Conservation (phyloP, 2,329 filamentous ascomycete species). For the Exophiala bonariae region DNA sequence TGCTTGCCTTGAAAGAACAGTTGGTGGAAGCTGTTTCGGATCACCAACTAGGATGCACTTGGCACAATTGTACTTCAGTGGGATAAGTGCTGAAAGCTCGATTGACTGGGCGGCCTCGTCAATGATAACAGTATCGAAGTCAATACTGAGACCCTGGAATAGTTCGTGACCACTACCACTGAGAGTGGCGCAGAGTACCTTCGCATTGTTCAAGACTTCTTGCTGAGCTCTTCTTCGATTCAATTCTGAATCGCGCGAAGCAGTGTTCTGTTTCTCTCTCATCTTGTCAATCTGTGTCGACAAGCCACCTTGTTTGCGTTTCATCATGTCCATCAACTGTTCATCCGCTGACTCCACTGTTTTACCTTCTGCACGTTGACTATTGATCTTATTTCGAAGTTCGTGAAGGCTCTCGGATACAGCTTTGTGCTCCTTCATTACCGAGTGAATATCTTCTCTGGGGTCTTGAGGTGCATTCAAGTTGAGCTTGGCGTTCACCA, state of each 20-base stretch:
- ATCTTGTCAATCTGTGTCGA: slow-evolving; percentile 82
- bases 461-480: slow-evolving; percentile 43
- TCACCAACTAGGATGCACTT: slow-evolving; percentile 98
- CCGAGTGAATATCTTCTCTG: slow-evolving; percentile 57
- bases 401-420: slow-evolving; percentile 66
- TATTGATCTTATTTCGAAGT: slow-evolving; percentile 70
- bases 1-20: slow-evolving; percentile 90
- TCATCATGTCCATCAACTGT: slow-evolving; percentile 74
- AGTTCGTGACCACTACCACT: slow-evolving; percentile 97
- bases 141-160: slow-evolving; percentile 89
- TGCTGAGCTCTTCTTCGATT: slow-evolving; percentile 82
- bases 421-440: slow-evolving; percentile 68
- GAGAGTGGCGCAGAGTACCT: slow-evolving; percentile 92
- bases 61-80: slow-evolving; percentile 92
- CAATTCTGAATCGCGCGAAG: slow-evolving; percentile 81
- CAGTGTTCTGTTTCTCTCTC: slow-evolving; percentile 81
- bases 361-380: slow-evolving; percentile 57
- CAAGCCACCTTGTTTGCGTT: slow-evolving; percentile 72
- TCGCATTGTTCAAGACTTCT: slow-evolving; percentile 83
- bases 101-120: slow-evolving; percentile 98
- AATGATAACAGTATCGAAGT: slow-evolving; percentile 98
- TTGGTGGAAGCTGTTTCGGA: slow-evolving; percentile 94
- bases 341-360: slow-evolving; percentile 56
- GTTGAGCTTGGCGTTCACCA: slow-evolving; percentile 73
- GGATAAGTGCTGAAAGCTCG: slow-evolving; percentile 92